A percentile compares a stretch with the other conserved stretches of the same genome.
Evolutionary conservation across 495 filamentous ascomycete genomes (phyloP).

Genomic region (Trichodelitschia bisporula): DNA sequence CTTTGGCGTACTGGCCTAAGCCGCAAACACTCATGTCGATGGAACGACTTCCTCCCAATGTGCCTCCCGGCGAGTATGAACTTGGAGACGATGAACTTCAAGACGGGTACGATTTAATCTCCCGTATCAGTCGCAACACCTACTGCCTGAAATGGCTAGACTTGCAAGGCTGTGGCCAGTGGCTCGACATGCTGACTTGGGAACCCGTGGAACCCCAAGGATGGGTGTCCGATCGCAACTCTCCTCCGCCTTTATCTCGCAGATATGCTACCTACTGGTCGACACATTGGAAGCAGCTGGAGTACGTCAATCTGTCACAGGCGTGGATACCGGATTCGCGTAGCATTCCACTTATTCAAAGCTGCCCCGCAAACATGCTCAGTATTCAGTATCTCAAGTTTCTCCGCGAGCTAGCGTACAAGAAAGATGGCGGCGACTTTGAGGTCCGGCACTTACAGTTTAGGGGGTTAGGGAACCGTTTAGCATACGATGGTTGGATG

Average conservation of each 20-base stretch:
- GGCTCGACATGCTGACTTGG: conserved; percentile 38
- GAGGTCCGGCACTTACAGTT: too few relatives aligned
- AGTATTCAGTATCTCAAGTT: too few relatives aligned
- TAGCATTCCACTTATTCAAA: too few relatives aligned
- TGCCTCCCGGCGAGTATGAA: conserved; percentile 45
- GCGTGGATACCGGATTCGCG: conserved; percentile 24
- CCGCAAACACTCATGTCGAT: too few relatives aligned
- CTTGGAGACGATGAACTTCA: conserved; percentile 40
- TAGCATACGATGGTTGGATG: too few relatives aligned
- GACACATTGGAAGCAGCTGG: conserved; percentile 23
- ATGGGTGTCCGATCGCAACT: neutral
- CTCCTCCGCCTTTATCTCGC: neutral
- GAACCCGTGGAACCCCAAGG: neutral
- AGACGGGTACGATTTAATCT: conserved; percentile 42
- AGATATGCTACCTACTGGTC: conserved; percentile 17
- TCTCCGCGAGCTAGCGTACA: too few relatives aligned
- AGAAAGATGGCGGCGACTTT: too few relatives aligned
- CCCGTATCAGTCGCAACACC: conserved; percentile 36
- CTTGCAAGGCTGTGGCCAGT: conserved; percentile 50
- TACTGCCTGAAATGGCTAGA: conserved; percentile 61
- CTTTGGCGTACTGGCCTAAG: conserved; percentile 56
- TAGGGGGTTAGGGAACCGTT: too few relatives aligned
- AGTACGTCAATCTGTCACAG: conserved; percentile 23
- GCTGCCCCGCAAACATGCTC: too few relatives aligned
- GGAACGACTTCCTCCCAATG: too few relatives aligned